phyloP scores from a whole-genome alignment of 2,329 filamentous ascomycete genomes.

The Beauveria rudraprayagi region DNA sequence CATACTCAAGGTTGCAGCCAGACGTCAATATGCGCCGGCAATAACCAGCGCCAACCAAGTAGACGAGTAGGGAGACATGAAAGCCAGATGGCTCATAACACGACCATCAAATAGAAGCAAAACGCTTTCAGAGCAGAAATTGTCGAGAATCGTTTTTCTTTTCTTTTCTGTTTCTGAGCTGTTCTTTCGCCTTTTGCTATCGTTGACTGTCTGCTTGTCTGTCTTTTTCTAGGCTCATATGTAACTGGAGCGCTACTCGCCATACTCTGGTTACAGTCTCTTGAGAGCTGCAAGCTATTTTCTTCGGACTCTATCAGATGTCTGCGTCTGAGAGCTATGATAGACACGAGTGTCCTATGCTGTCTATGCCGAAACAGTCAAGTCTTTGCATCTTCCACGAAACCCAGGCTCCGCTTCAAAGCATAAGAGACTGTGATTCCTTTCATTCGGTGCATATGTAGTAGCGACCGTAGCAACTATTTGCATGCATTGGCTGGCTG shows the following conservation, averaged over 20 bases:
- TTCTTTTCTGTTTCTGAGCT: constrained; percentile 11
- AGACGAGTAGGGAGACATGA: constrained; percentile 29
- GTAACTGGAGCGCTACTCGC: constrained; percentile 54
- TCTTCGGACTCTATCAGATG: constrained; percentile 35
- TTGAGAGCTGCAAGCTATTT: constrained; percentile 30
- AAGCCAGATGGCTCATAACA: constrained; percentile 24
- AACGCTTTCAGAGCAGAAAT: constrained; percentile 29
- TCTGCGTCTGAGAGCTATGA: constrained; percentile 40
- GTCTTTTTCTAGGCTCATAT: constrained; percentile 51
- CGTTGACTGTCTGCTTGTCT: constrained; percentile 32
- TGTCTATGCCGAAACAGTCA: constrained; percentile 22
- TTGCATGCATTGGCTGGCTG: background rate
- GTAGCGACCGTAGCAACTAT: background rate
- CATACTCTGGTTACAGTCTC: constrained; percentile 46
- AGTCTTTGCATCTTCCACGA: constrained; percentile 3
- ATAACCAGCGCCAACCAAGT: constrained; percentile 1
- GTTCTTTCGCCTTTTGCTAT: constrained; percentile 54
- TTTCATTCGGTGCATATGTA: background rate
- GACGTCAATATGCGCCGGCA: background rate
- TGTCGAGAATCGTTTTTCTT: constrained; percentile 31
- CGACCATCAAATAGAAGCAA: constrained; percentile 10
- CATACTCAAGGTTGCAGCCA: background rate
- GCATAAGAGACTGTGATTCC: background rate
- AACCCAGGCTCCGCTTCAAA: background rate
- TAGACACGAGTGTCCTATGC: constrained; percentile 28